Conservation (phyloP, 2,329 filamentous ascomycete species). For the Monilinia aucupariae region DNA sequence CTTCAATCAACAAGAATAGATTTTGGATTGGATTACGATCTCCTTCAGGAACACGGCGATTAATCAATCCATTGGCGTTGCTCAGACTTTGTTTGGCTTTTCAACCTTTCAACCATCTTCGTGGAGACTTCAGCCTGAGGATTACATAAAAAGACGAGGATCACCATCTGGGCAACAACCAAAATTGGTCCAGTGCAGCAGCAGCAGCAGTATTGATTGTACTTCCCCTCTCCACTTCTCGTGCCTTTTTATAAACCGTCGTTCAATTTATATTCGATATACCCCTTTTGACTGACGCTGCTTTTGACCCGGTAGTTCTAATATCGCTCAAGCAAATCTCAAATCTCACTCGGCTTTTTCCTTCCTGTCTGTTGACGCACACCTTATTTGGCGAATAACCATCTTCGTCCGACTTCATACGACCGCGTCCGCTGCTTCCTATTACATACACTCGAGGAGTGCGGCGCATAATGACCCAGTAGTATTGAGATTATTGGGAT, state of each 20-base stretch:
- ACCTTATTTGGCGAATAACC: conserved; percentile 6
- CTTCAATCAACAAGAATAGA: background rate
- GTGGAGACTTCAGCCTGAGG: conserved; percentile 2
- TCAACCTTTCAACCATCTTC: background rate
- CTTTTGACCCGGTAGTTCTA: background rate
- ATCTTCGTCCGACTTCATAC: conserved; percentile 10
- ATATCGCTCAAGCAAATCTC: conserved; percentile 2
- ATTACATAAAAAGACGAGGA: conserved; percentile 2
- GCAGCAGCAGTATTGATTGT: background rate
- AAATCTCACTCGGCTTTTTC: background rate
- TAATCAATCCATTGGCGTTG: background rate
- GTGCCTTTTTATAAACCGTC: background rate
- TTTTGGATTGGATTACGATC: background rate
- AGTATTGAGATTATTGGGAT: background rate
- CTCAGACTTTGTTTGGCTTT: background rate
- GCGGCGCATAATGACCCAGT: conserved; percentile 7
- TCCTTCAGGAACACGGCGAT: background rate
- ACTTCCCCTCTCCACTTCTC: background rate
- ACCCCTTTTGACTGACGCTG: background rate
- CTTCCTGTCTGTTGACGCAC: conserved; percentile 5
- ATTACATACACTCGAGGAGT: background rate
- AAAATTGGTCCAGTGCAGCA: background rate
- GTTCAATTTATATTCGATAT: background rate
- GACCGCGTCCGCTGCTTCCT: background rate
- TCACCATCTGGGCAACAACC: conserved; percentile 1